Evolutionary conservation across 78 protist genomes (phyloP).

Genomic region (Polysphondylium violaceum): DNA sequence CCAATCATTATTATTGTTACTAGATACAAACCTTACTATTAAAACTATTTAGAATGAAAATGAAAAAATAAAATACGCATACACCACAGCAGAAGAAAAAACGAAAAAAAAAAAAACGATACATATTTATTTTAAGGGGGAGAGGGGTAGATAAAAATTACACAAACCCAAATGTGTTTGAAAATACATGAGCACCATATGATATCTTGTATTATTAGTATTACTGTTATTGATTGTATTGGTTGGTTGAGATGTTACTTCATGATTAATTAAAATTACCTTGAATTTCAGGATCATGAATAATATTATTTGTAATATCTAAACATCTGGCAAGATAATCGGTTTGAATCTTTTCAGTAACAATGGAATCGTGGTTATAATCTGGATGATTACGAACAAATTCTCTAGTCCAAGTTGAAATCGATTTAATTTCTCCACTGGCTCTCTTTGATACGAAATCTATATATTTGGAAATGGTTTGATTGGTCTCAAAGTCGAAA

Average conservation of each 20-base stretch:
- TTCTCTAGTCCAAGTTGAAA: constrained; percentile 86
- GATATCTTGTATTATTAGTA: too few species aligned
- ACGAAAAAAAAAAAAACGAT: too few species aligned
- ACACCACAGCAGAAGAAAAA: too few species aligned
- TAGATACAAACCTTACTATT: too few species aligned
- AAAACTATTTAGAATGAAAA: too few species aligned
- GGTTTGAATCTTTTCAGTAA: constrained; percentile 80
- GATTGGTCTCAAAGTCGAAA: constrained; percentile 22
- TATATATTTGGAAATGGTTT: constrained; percentile 29
- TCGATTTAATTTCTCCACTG: constrained; percentile 72
- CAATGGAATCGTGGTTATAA: constrained; percentile 88
- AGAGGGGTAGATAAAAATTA: too few species aligned
- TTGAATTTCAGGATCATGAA: constrained; percentile 22
- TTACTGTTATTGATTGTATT: too few species aligned
- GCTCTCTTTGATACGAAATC: constrained; percentile 50
- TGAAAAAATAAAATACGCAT: too few species aligned
- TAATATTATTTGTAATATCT: constrained; percentile 1
- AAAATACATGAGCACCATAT: too few species aligned
- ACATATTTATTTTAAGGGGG: too few species aligned
- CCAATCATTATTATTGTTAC: too few species aligned
- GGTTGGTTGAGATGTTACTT: not conserved
- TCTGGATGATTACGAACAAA: constrained; percentile 86
- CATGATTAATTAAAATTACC: constrained; percentile 19
- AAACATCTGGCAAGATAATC: constrained; percentile 81
- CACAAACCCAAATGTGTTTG: too few species aligned